phyloP scores from a whole-genome alignment of 2,329 filamentous ascomycete genomes.

The Ophiostoma quercus region DNA sequence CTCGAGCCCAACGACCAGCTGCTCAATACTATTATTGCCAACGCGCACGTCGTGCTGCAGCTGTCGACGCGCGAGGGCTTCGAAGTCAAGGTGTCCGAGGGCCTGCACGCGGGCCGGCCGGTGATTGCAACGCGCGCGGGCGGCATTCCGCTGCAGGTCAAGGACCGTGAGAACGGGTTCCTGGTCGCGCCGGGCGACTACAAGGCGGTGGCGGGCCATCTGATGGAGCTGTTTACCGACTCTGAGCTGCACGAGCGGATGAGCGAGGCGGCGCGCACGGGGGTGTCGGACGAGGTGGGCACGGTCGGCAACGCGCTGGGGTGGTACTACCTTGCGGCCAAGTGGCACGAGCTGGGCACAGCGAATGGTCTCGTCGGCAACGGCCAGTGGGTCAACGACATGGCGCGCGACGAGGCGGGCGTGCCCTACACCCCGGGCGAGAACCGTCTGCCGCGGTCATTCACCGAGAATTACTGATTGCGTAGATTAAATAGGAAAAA shows the following conservation, averaged over 20 bases:
- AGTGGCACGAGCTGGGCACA: conserved; percentile 51
- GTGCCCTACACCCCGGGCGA: conserved; percentile 55
- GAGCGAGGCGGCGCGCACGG: conserved; percentile 56
- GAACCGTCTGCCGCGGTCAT: conserved; percentile 52
- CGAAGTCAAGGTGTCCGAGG: conserved; percentile 81
- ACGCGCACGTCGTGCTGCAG: conserved; percentile 68
- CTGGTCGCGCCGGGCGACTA: conserved; percentile 67
- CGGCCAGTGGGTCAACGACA: conserved; percentile 66
- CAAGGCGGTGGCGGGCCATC: conserved; percentile 61
- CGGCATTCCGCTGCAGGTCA: conserved; percentile 75
- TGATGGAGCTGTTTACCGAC: conserved; percentile 62
- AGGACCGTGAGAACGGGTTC: conserved; percentile 66
- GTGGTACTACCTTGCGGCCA: conserved; percentile 73
- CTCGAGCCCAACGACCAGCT: conserved; percentile 74
- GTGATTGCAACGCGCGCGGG: conserved; percentile 70
- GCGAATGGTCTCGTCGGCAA: conserved; percentile 52
- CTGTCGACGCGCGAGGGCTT: conserved; percentile 78
- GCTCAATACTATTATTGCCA: conserved; percentile 68
- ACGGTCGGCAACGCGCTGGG: conserved; percentile 72
- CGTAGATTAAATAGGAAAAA: not conserved
- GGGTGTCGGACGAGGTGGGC: conserved; percentile 75
- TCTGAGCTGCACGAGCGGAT: conserved; percentile 60
- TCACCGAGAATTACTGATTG: conserved; percentile 33
- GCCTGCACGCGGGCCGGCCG: conserved; percentile 71
- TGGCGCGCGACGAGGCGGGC: conserved; percentile 62